Evolutionary conservation across 495 filamentous ascomycete genomes (phyloP), one percentile per base, ranked within the genome.

Genomic region (Hypoxylon crocopeplum): DNA sequence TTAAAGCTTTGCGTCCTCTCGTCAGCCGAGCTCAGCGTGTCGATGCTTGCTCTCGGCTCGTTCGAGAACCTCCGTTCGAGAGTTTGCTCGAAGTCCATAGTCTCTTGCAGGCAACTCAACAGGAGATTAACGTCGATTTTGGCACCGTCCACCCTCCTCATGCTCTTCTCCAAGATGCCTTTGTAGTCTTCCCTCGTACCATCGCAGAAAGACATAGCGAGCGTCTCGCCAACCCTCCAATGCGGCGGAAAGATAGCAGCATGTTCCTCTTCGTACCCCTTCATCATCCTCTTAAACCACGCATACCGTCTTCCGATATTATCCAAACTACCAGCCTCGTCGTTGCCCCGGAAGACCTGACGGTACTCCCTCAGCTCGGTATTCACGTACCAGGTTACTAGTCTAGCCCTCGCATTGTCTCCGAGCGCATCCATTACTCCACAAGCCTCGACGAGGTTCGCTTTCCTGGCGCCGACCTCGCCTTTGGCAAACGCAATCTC

Each of bases 371-470:
- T 84, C 53, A 98, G 78, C 77, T 97, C 91, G 7, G 94, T 96
- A 66, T 98, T 98, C 75, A 95, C 93, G 69, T 98, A 98, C 94
- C 94, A 98, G 19, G 88, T 94, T 59, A 97, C 82, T 19, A 98
- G 73, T 48, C 94, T 79, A 1, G 89, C 82, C 62, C 87, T 83
- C 33, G 95, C 93, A 69, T 88, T 88, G 3, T 98, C 94, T 4
- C 95, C 95, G 39, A 98, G 76, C 30, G 94, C 91, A 79, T 98
- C 95, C 85, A 96, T 94, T 36, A 98, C 93, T 58, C 86, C 77
- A 70, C 94, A 98, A 7, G 90, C 90, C 73, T 98, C 95, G 15
- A 86, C 78, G 38, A 98, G 80, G 64, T 88, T 85, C 10, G 77
- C 82, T 59, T 86, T 87, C 59, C 83, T 86, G 51, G 84, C 78